phyloP scores from a whole-genome alignment of 306 rosid species.

The Mucuna pruriens region DNA sequence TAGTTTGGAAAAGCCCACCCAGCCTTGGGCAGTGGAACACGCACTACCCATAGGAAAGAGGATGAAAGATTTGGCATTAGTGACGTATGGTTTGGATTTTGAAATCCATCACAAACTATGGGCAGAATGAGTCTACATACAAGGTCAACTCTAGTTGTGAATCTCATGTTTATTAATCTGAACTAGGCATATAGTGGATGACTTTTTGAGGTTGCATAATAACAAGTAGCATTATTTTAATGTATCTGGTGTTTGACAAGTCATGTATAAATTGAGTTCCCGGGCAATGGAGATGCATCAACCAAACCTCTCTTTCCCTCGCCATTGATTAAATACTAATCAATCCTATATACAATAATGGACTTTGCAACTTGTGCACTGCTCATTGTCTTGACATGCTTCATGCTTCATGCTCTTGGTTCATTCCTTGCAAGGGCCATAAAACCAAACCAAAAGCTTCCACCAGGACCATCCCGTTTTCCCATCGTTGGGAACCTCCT shows the following conservation, averaged over 20 bases:
- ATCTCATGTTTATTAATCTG: too few relatives aligned
- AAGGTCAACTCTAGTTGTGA: too few relatives aligned
- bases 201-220: background rate
- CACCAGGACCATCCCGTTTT: background rate
- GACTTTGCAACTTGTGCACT: background rate
- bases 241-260: background rate
- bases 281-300: background rate
- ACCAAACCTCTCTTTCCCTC: background rate
- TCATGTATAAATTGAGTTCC: constrained; percentile 27
- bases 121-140: too few relatives aligned
- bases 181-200: too few relatives aligned
- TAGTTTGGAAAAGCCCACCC: too few relatives aligned
- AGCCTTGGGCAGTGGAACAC: too few relatives aligned
- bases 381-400: constrained; percentile 5
- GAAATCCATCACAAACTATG: too few relatives aligned
- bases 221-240: background rate
- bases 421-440: background rate
- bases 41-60: too few relatives aligned
- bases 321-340: too few relatives aligned
- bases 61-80: too few relatives aligned
- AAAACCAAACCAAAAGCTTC: constrained; percentile 24
- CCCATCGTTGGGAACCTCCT: constrained; percentile 31
- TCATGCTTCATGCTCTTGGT: background rate
- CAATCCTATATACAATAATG: background rate
- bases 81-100: too few relatives aligned